phyloP scores from a whole-genome alignment of 2,329 filamentous ascomycete genomes.

The Fusarium sp. region DNA sequence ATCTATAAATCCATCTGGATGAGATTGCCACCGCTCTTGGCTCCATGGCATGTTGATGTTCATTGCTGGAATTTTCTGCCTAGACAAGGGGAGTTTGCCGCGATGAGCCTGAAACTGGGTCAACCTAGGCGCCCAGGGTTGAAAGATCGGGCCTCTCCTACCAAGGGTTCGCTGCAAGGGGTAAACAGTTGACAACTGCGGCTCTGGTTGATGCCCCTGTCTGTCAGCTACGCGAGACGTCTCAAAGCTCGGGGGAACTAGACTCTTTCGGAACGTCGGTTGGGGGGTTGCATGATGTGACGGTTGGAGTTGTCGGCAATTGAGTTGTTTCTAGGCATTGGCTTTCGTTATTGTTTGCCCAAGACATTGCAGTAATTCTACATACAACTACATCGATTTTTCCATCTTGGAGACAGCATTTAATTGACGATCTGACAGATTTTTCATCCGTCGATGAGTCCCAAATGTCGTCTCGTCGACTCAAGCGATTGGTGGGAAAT shows the following conservation, averaged over 20 bases:
- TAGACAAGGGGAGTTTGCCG: conserved; percentile 11
- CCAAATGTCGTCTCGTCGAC: not conserved
- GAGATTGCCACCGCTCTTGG: conserved; percentile 10
- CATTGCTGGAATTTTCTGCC: conserved; percentile 41
- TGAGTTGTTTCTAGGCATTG: not conserved
- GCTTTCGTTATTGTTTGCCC: not conserved
- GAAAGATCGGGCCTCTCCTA: conserved; percentile 5
- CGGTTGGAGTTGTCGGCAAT: not conserved
- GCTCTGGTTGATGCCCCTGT: conserved; percentile 29
- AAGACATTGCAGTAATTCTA: not conserved
- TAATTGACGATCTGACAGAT: not conserved
- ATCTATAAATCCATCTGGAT: conserved; percentile 25
- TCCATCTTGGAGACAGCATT: not conserved
- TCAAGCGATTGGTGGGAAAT: conserved; percentile 42
- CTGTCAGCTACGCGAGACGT: conserved; percentile 30
- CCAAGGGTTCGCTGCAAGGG: conserved; percentile 1
- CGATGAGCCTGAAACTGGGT: conserved; percentile 39
- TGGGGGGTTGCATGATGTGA: not conserved
- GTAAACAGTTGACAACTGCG: not conserved
- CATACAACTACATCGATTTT: not conserved
- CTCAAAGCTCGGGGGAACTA: conserved; percentile 33
- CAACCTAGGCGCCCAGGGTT: conserved; percentile 19
- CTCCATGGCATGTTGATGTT: not conserved
- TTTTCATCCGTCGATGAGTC: not conserved
- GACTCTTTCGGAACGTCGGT: conserved; percentile 21